phyloP scores from a whole-genome alignment of 164 flowering plant species.

The Annona cherimola region DNA sequence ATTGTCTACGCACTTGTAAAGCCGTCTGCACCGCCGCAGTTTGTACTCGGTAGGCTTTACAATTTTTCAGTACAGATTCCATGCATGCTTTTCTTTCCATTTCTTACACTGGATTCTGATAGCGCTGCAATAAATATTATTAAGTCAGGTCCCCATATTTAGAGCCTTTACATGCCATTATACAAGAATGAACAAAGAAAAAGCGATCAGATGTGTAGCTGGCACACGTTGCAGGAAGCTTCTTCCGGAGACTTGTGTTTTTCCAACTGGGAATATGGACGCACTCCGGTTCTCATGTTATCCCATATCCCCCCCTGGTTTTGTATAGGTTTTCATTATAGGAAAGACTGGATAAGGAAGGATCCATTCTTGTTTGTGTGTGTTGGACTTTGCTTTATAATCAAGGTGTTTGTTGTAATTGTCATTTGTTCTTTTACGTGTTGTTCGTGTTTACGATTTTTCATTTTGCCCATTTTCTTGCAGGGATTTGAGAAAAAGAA shows the following conservation, averaged over 20 bases:
- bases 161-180: background rate
- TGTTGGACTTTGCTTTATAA: no score
- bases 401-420: background rate
- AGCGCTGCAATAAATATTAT: background rate
- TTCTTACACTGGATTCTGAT: background rate
- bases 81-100: background rate
- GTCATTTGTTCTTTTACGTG: background rate
- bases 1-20: background rate
- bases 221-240: background rate
- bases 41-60: background rate
- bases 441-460: background rate
- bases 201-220: background rate
- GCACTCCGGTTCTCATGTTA: no score
- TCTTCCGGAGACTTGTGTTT: background rate
- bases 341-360: no score
- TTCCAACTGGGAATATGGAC: background rate
- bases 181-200: background rate
- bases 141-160: background rate
- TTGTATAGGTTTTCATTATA: no score
- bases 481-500: background rate
- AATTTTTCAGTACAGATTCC: background rate
- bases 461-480: background rate
- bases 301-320: no score
- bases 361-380: no score
- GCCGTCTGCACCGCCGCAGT: background rate